Evolutionary conservation across 208 protist species (phyloP).

Genomic region (Wallacemonas collosoma): DNA sequence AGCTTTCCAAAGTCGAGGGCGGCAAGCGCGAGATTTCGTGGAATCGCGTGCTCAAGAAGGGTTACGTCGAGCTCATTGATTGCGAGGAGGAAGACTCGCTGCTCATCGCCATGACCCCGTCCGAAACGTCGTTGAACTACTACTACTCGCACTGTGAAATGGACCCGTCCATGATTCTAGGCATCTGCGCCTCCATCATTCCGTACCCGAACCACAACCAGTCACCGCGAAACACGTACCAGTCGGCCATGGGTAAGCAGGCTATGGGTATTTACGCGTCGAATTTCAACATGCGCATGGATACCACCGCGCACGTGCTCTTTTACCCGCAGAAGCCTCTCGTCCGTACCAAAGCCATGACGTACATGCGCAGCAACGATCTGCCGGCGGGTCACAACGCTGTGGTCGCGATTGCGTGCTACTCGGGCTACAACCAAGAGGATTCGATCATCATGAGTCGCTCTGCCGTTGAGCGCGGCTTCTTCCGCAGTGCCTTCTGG

Average conservation of each 20-base stretch:
- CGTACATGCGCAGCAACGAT: conserved; percentile 94
- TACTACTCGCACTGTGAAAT: conserved; percentile 93
- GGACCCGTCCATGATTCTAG: conserved; percentile 89
- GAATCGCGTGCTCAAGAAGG: conserved; percentile 67
- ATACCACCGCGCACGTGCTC: conserved; percentile 98
- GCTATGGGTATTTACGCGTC: conserved; percentile 96
- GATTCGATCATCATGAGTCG: conserved; percentile 99
- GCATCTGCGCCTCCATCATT: conserved; percentile 95
- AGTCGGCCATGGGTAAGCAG: conserved; percentile 99
- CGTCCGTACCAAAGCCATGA: conserved; percentile 96
- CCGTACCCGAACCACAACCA: conserved; percentile 99
- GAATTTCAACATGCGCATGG: conserved; percentile 97
- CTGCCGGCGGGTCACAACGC: conserved; percentile 99
- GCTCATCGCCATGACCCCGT: conserved; percentile 93
- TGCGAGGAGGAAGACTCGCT: conserved; percentile 99
- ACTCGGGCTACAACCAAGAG: conserved; percentile 99
- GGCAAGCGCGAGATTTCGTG: conserved; percentile 67
- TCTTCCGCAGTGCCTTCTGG: conserved; percentile 96
- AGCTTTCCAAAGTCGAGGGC: conserved; percentile 80
- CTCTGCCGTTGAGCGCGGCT: conserved; percentile 96
- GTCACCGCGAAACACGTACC: conserved; percentile 99
- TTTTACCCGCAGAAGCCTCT: conserved; percentile 98
- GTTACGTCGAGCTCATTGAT: conserved; percentile 94
- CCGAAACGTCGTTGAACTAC: conserved; percentile 70
- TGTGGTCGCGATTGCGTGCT: conserved; percentile 98